These are phyloP conservation scores for Fusarium dimerum DNA, from an alignment of 2,329 filamentous ascomycete genomes.

Conservation along the genomic window DNA sequence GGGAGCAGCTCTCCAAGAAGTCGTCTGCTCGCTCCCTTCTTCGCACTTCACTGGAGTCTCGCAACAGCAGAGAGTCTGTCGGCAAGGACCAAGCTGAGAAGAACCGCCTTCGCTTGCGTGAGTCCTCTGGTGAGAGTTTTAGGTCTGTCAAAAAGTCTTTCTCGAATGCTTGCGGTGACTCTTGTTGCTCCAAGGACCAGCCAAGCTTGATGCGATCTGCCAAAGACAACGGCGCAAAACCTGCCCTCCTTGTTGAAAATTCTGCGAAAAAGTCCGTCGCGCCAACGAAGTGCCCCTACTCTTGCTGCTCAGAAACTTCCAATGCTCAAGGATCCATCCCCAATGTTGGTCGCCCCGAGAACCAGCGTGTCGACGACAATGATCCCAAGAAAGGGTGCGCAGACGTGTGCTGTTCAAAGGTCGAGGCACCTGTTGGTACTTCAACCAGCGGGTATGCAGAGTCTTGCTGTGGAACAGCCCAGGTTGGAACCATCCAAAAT, in stretches of 20 bases:
- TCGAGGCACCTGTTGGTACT: neutral
- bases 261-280: neutral
- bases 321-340: no score
- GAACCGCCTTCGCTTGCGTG: constrained; percentile 13
- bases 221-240: constrained; percentile 1
- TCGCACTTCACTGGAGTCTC: constrained; percentile 29
- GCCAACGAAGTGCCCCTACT: neutral
- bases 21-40: constrained; percentile 10
- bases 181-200: constrained; percentile 12
- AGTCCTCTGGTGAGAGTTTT: constrained; percentile 9
- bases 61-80: constrained; percentile 20
- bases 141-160: constrained; percentile 3
- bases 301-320: neutral
- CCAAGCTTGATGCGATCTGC: neutral
- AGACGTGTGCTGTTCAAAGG: neutral
- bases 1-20: constrained; percentile 28
- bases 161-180: constrained; percentile 9
- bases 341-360: neutral
- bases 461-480: constrained; percentile 1
- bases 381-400: neutral
- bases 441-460: neutral
- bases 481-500: neutral
- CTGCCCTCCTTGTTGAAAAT: neutral
- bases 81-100: constrained; percentile 9
- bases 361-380: neutral